These are phyloP conservation scores for Cutaneotrichosporon cyanovorans DNA, from an alignment of 1,284 basidiomycete species.

Conservation along the genomic window DNA sequence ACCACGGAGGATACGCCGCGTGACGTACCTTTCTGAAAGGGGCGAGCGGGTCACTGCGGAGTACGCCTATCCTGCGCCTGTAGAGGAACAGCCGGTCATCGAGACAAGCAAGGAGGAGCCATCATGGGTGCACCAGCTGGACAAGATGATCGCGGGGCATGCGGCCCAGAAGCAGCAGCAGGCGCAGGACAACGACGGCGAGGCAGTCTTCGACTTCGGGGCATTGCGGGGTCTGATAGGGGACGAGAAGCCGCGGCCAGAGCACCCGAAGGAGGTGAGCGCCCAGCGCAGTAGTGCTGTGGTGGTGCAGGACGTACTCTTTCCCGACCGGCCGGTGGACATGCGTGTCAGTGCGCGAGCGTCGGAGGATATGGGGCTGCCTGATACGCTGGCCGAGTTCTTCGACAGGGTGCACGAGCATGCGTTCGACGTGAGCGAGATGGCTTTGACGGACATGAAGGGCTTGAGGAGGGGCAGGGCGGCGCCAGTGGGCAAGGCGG, in stretches of 20 bases:
- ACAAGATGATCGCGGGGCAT: background rate
- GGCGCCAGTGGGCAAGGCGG: background rate
- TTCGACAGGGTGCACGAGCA: constrained; percentile 4
- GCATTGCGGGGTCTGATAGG: constrained; percentile 7
- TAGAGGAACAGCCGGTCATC: background rate
- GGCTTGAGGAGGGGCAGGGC: constrained; percentile 5
- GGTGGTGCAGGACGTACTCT: constrained; percentile 6
- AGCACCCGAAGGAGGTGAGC: background rate
- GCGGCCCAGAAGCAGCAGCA: background rate
- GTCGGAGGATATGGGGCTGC: background rate
- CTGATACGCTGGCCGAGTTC: constrained; percentile 5
- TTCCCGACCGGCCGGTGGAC: constrained; percentile 13
- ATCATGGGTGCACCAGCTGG: constrained; percentile 6
- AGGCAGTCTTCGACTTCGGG: constrained; percentile 6
- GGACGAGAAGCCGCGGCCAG: background rate
- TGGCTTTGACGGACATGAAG: constrained; percentile 9
- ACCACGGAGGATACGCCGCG: constrained; percentile 6
- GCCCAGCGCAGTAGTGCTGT: background rate
- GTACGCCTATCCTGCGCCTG: constrained; percentile 7
- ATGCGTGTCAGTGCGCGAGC: constrained; percentile 3
- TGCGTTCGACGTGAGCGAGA: background rate
- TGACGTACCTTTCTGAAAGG: constrained; percentile 9
- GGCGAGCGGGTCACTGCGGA: constrained; percentile 1
- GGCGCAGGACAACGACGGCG: constrained; percentile 1
- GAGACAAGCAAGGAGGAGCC: background rate